Base-by-base conservation (phyloP, 2,329 filamentous ascomycete species). In the Passalora sequoiae region DNA sequence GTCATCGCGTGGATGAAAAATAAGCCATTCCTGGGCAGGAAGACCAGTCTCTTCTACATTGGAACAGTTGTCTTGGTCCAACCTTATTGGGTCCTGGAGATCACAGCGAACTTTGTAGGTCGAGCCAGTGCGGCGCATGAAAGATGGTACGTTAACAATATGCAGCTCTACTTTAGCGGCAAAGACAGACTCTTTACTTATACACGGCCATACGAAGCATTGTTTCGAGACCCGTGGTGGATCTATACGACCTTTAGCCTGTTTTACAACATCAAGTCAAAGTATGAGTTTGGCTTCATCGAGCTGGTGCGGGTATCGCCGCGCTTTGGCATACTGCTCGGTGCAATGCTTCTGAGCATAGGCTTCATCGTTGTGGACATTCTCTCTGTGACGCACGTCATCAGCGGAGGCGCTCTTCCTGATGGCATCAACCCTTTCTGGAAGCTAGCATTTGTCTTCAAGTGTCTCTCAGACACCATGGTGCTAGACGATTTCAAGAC, bases 401-500 rank as follows among this genome's bases (percentile, higher is more conserved):
- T 65, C 17, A 39, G 49, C 17, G 50, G 49, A 13, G 37, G 49
- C 5, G 51, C 53, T 7, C 39, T 60, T 6, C 64, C 68, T 0
- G 74, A 74, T 6, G 77, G 77, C n/a, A 75, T 83, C 54, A 80
- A 83, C 55, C 79, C 79, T 0, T 83, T 81, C 59, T 83, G 79
- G 79, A 80, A 77, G 70, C 58, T 81, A 8, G 72, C 75, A 0
- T 77, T 81, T 33, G 73, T 82, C 15, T 82, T 81, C 69, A 83
- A 83, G 62, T 83, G 80, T 48, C 69, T 83, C 35, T 81, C 79
- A 15, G 80, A 84, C 56, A 78, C 75, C 0, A 77, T 84, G 39
- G 73, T 84, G 39, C 72, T 84, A 8, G 80, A 84, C 55, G 80
- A 84, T 54, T 84, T 84, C 71, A 83, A 83, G 56, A 81, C 78